Conservation (phyloP, 257 asterid species). For the Gynochthodes officinalis region DNA sequence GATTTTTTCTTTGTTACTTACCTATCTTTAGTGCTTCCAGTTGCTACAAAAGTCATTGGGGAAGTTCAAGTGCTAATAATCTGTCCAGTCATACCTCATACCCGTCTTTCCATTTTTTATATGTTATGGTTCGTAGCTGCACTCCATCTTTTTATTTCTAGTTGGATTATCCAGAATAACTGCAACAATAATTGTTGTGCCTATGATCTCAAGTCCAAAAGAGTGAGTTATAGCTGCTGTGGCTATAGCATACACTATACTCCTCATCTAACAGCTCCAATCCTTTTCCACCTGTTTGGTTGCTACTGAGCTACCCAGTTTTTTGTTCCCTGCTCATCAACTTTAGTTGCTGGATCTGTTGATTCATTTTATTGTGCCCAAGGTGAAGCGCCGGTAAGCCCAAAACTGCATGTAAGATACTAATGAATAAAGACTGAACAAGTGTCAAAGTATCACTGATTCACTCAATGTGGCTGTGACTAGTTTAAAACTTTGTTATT, state of each 20-base stretch:
- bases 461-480: not conserved
- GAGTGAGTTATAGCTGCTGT: slow-evolving; percentile 79
- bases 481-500: not conserved
- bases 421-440: too few species aligned
- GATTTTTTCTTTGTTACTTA: not conserved
- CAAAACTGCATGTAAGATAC: not conserved
- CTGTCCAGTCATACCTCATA: slow-evolving; percentile 82
- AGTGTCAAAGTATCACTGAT: not conserved
- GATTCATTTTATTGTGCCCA: slow-evolving; percentile 97
- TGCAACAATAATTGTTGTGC: slow-evolving; percentile 92
- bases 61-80: slow-evolving; percentile 87
- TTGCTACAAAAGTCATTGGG: slow-evolving; percentile 98
- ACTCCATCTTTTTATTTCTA: slow-evolving; percentile 89
- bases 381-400: slow-evolving; percentile 74
- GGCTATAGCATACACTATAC: slow-evolving; percentile 79
- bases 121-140: slow-evolving; percentile 97
- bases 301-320: slow-evolving; percentile 96
- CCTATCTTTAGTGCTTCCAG: slow-evolving; percentile 39
- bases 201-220: slow-evolving; percentile 74
- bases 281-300: slow-evolving; percentile 90
- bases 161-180: slow-evolving; percentile 65
- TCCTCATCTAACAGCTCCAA: slow-evolving; percentile 73
- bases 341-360: slow-evolving; percentile 90
- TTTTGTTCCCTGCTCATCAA: slow-evolving; percentile 69
- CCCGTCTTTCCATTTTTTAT: slow-evolving; percentile 66